Evolutionary conservation across 148 eudicot genomes (phyloP).

Genomic region (Rhododendron simsii): DNA sequence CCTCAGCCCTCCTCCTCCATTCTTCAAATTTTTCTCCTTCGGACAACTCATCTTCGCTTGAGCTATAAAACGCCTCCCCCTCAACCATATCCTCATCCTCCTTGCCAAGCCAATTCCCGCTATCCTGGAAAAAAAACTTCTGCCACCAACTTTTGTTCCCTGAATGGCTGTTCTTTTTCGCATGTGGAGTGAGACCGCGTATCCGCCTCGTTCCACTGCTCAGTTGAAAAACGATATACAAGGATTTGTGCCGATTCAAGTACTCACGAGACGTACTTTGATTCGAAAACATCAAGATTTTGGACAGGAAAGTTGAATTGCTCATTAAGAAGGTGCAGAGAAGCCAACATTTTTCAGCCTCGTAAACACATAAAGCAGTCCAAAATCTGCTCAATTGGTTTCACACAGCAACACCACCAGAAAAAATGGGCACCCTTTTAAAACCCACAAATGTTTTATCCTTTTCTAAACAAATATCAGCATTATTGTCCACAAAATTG

Average conservation of each 20-base stretch:
- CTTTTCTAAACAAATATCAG: not conserved
- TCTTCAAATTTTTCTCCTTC: constrained; percentile 81
- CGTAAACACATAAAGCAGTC: constrained; percentile 7
- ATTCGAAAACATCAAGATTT: constrained; percentile 26
- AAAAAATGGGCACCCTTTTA: not conserved
- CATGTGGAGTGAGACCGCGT: constrained; percentile 41
- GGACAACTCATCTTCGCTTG: constrained; percentile 32
- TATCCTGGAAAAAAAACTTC: constrained; percentile 74
- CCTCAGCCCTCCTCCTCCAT: constrained; percentile 97
- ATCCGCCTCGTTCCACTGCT: constrained; percentile 32
- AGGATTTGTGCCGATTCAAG: constrained; percentile 5
- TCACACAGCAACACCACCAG: not conserved
- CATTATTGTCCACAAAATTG: not conserved
- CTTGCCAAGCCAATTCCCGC: constrained; percentile 83
- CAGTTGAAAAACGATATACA: constrained; percentile 18
- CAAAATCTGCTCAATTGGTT: not conserved
- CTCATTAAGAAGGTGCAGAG: constrained; percentile 57
- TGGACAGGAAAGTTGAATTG: constrained; percentile 45
- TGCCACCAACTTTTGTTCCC: constrained; percentile 82
- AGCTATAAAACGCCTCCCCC: constrained; percentile 25
- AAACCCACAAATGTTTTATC: not conserved
- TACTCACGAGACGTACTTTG: constrained; percentile 11
- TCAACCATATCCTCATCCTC: constrained; percentile 64
- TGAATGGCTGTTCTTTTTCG: constrained; percentile 43
- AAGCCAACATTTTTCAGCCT: constrained; percentile 57